Base-by-base conservation (phyloP, 1,139 yeast genomes). In the Blastobotrys arbuscula region DNA sequence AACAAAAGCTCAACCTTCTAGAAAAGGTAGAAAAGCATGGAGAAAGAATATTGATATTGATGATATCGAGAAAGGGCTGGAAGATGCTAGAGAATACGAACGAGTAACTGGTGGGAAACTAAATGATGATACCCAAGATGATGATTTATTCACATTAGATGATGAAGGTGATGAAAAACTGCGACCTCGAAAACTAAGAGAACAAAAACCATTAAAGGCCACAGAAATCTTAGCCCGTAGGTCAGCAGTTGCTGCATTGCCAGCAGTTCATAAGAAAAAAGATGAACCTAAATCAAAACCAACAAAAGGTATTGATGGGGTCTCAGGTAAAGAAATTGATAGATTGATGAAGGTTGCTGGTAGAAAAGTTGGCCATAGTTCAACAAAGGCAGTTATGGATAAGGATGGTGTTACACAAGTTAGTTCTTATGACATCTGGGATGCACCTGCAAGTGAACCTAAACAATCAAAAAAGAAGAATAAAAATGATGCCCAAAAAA, bases 21-120 rank as follows among this genome's bases (percentile, higher is more conserved):
- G 97, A 61, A 92, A 92, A 72, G 96, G 96, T 47, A 90, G 86
- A 74, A 82, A 77, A 64, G 85, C 97, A 6, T 92, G 98, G 98
- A 82, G 97, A 67, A 92, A 92, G 69, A 87, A 92, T 66, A 86
- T 92, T 52, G 95, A 92, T 63, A 72, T 92, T 24, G 81, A 79
- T 21, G 96, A 88, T 53, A 71, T 92, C 46, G 89, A 85, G 62
- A 68, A 71, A 39, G 84, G 82, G 7, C 71, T 92, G 44, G 94
- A 84, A 56, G 80, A 77, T 42, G 74, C 76, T 47, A 74, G 88
- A 50, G 94, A 85, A 48, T 77, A 79, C 52, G 78, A 84, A 59
- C 75, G 84, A 49, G 74, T 77, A 13, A 21, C 19, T 45, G 47
- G 39, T 16, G 15, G 28, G 18, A 44, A 37, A 16, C 10, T 34